A percentile compares a stretch with the other conserved stretches of the same genome.
Evolutionary conservation across 352 stramenopile genomes (phyloP).

Genomic region (Sclerospora graminicola): DNA sequence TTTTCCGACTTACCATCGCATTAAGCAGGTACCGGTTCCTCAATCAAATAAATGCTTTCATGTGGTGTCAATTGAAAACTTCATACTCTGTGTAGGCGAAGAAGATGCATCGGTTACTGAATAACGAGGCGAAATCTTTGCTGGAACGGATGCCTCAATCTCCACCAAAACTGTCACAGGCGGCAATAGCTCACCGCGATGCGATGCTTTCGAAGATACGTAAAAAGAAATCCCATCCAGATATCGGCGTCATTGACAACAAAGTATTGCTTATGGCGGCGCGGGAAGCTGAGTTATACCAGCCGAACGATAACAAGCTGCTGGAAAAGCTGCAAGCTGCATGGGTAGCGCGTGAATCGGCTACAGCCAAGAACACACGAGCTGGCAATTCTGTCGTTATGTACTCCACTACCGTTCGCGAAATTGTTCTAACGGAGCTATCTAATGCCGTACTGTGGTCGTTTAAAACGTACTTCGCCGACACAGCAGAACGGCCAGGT

Average conservation of each 20-base stretch:
- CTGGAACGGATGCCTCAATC: constrained; percentile 17
- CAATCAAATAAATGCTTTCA: too few species aligned
- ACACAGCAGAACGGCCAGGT: constrained; percentile 17
- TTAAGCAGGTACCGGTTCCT: constrained; percentile 44
- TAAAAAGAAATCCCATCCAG: constrained; percentile 8
- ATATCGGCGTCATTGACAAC: constrained; percentile 9
- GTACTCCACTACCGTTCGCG: constrained; percentile 26
- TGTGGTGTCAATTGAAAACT: background rate
- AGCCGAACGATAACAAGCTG: constrained; percentile 7
- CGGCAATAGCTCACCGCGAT: constrained; percentile 27
- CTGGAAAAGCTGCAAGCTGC: constrained; percentile 18
- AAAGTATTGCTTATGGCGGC: background rate
- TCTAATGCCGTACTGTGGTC: constrained; percentile 40
- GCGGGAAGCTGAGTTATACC: background rate
- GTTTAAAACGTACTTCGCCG: constrained; percentile 41
- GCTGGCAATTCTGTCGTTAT: background rate
- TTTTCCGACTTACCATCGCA: constrained; percentile 36
- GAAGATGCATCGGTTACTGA: constrained; percentile 27
- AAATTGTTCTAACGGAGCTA: constrained; percentile 39
- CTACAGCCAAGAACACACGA: background rate
- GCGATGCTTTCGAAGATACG: constrained; percentile 30
- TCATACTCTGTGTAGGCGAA: constrained; percentile 20
- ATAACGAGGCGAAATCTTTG: constrained; percentile 23
- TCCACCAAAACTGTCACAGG: constrained; percentile 12
- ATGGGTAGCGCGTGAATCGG: constrained; percentile 1